A percentile compares a stretch with the other conserved stretches of the same genome.
Conservation (phyloP, 2,329 filamentous ascomycete species). For the Chaetomium globosum region DNA sequence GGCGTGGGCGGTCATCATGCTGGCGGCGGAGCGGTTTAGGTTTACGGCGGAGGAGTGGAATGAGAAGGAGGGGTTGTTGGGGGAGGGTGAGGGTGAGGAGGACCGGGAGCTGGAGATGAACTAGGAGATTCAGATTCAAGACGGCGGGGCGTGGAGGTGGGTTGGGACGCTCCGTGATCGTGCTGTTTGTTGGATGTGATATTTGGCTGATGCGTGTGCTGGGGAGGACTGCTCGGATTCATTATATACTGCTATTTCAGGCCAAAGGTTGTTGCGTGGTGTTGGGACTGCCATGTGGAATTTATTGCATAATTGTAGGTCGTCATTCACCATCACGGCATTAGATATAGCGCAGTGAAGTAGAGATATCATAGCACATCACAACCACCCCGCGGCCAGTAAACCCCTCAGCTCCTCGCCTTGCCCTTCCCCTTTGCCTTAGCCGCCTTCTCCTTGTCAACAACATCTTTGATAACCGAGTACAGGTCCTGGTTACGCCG, state of each 20-base stretch:
- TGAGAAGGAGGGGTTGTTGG: constrained; percentile 24
- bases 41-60: constrained; percentile 37
- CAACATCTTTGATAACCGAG: constrained; percentile 68
- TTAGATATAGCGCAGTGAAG: neutral
- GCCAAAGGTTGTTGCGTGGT: neutral
- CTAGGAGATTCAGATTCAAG: neutral
- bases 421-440: constrained; percentile 43
- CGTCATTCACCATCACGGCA: constrained; percentile 10
- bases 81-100: constrained; percentile 14
- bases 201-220: neutral
- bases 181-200: neutral
- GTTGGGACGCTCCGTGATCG: neutral
- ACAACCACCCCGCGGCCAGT: neutral
- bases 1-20: constrained; percentile 50
- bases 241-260: neutral
- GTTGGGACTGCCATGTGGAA: neutral
- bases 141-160: neutral
- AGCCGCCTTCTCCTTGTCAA: constrained; percentile 62
- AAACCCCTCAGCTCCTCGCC: constrained; percentile 37
- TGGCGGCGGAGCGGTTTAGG: constrained; percentile 35
- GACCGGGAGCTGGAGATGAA: neutral
- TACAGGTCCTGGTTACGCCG: constrained; percentile 85
- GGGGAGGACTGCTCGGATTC: neutral
- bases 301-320: neutral
- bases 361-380: constrained; percentile 2